Evolutionary conservation across 441 rosid species (phyloP).

Genomic region (Brassica balearica): DNA sequence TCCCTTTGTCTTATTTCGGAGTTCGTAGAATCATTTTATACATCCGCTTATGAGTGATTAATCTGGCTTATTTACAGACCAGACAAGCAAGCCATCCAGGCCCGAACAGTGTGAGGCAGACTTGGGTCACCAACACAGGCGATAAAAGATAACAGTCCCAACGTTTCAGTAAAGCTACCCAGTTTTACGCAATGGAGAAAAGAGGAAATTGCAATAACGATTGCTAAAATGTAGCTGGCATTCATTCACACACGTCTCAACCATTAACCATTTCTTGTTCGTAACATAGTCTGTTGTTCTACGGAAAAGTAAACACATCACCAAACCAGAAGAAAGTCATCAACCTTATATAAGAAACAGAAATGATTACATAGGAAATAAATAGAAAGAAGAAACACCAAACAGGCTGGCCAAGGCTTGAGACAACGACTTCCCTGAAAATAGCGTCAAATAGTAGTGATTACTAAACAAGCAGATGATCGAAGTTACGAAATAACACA

Average conservation of each 20-base stretch:
- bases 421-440: slow-evolving; percentile 31
- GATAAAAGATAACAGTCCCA: neutral
- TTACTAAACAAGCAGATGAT: slow-evolving; percentile 22
- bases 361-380: slow-evolving; percentile 13
- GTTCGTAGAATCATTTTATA: neutral
- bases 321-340: slow-evolving; percentile 8
- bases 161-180: neutral
- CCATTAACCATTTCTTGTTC: slow-evolving; percentile 12
- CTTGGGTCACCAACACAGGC: neutral
- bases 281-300: slow-evolving; percentile 10
- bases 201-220: neutral
- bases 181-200: neutral
- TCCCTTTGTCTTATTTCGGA: neutral
- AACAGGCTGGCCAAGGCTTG: slow-evolving; percentile 39
- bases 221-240: slow-evolving; percentile 8
- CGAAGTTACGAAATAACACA: neutral
- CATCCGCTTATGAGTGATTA: neutral
- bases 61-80: neutral
- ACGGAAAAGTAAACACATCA: neutral
- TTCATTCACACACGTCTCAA: neutral
- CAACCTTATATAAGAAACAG: slow-evolving; percentile 1
- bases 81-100: neutral
- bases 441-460: neutral
- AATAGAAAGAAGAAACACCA: slow-evolving; percentile 26
- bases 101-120: neutral